A percentile compares a stretch with the other conserved stretches of the same genome.
These are phyloP conservation scores for Recurvomyces mirabilis DNA, from an alignment of 495 filamentous ascomycete genomes.

Conservation along the genomic window DNA sequence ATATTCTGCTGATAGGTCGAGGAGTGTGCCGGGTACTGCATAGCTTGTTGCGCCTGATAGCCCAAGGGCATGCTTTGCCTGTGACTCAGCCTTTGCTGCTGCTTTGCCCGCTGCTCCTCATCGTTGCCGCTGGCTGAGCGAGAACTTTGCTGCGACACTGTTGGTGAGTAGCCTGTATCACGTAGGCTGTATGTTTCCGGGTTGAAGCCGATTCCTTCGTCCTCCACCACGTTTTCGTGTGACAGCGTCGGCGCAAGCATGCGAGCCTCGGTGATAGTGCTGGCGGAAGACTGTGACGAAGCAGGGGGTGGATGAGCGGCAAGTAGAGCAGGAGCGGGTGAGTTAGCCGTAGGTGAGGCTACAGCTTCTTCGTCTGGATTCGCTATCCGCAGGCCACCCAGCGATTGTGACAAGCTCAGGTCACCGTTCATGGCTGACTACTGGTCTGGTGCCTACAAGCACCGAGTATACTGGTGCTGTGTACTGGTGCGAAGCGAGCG, in stretches of 20 bases:
- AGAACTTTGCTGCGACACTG: neutral
- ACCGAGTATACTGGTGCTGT: neutral
- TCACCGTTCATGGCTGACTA: constrained; percentile 15
- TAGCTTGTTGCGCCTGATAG: constrained; percentile 28
- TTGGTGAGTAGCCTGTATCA: too few species aligned
- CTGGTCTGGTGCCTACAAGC: neutral
- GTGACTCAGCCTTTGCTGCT: constrained; percentile 22
- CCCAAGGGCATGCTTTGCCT: constrained; percentile 30
- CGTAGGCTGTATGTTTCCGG: constrained; percentile 23
- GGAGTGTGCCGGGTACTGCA: constrained; percentile 39
- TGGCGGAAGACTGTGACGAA: constrained; percentile 23
- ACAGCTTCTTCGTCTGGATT: constrained; percentile 69
- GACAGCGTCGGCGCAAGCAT: constrained; percentile 15
- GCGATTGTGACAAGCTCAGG: constrained; percentile 70
- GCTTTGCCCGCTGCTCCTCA: too few species aligned
- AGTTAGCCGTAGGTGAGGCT: constrained; percentile 40
- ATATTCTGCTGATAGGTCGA: constrained; percentile 1
- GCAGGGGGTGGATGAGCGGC: constrained; percentile 18
- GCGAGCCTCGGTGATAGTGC: constrained; percentile 23
- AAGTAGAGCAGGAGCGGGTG: constrained; percentile 24
- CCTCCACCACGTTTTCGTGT: constrained; percentile 1
- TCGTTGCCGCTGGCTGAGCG: constrained; percentile 5
- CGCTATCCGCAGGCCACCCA: constrained; percentile 92
- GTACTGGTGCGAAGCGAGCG: constrained; percentile 7
- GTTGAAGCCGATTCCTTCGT: constrained; percentile 29